These are phyloP conservation scores for Abortiporus biennis DNA, from an alignment of 1,284 basidiomycete species.

Conservation along the genomic window DNA sequence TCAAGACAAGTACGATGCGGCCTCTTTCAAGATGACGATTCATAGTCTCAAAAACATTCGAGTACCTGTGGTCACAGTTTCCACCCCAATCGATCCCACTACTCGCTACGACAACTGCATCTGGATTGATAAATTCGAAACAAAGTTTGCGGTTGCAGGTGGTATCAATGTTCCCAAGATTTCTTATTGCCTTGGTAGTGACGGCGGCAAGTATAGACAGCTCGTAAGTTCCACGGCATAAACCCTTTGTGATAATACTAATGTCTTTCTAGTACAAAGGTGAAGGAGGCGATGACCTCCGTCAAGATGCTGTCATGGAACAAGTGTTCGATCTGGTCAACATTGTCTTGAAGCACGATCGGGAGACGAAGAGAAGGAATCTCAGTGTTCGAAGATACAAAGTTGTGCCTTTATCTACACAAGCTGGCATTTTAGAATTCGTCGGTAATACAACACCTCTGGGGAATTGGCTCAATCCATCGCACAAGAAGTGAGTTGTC, in stretches of 20 bases:
- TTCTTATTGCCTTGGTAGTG: slow-evolving; percentile 60
- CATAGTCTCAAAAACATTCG: slow-evolving; percentile 45
- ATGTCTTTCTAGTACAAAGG: slow-evolving; percentile 83
- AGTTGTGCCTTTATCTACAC: slow-evolving; percentile 79
- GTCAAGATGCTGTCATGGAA: slow-evolving; percentile 99
- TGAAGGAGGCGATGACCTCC: slow-evolving; percentile 82
- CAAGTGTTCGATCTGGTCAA: slow-evolving; percentile 95
- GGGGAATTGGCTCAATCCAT: slow-evolving; percentile 49
- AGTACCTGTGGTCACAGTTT: slow-evolving; percentile 78
- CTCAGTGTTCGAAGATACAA: slow-evolving; percentile 82
- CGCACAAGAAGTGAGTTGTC: slow-evolving; percentile 53
- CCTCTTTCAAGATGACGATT: no score
- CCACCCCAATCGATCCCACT: slow-evolving; percentile 69
- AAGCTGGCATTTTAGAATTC: slow-evolving; percentile 89
- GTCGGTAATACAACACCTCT: slow-evolving; percentile 79
- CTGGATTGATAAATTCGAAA: slow-evolving; percentile 61
- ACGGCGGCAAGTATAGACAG: slow-evolving; percentile 73
- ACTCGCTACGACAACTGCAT: slow-evolving; percentile 62
- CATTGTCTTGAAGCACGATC: slow-evolving; percentile 66
- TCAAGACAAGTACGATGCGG: slow-evolving; percentile 28
- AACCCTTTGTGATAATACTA: no score
- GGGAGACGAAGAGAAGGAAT: slow-evolving; percentile 68
- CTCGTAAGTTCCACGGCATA: slow-evolving; percentile 50
- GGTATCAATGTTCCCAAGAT: slow-evolving; percentile 87
- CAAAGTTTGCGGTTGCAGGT: slow-evolving; percentile 63